Conservation (phyloP, 192 early-diverging fungal genomes). For the Backusella morwellensis region DNA sequence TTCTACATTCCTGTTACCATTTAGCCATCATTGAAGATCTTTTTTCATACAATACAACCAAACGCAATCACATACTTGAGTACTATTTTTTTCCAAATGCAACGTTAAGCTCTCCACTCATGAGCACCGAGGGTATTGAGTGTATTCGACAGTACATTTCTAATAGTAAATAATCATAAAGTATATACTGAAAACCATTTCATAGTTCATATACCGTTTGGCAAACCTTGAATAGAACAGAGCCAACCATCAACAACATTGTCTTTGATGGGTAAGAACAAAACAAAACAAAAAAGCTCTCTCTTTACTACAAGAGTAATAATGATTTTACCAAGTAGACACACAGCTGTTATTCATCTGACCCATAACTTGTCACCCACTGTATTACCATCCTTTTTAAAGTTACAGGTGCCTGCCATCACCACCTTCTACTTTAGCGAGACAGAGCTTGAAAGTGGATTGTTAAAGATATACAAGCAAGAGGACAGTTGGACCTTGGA, state of each 20-base stretch:
- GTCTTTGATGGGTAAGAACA: conserved; percentile 30
- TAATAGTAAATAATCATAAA: background rate
- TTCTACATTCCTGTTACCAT: background rate
- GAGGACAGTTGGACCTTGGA: conserved; percentile 62
- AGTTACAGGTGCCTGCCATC: conserved; percentile 49
- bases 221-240: conserved; percentile 28
- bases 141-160: conserved; percentile 47
- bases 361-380: conserved; percentile 51
- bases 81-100: conserved; percentile 53
- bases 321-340: background rate
- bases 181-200: background rate
- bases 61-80: conserved; percentile 49
- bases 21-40: conserved; percentile 44
- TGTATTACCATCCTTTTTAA: conserved; percentile 43
- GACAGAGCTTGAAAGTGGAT: conserved; percentile 40
- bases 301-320: background rate
- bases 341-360: conserved; percentile 50
- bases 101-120: conserved; percentile 44
- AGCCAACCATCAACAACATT: conserved; percentile 32
- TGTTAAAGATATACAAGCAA: conserved; percentile 49
- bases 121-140: conserved; percentile 45
- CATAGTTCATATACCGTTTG: conserved; percentile 32
- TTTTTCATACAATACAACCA: conserved; percentile 46
- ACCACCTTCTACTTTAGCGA: conserved; percentile 50
- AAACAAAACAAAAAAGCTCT: background rate